Evolutionary conservation across 495 filamentous ascomycete species (phyloP), one percentile per base, ranked within the genome.

Genomic region (Lophiotrema nucula): DNA sequence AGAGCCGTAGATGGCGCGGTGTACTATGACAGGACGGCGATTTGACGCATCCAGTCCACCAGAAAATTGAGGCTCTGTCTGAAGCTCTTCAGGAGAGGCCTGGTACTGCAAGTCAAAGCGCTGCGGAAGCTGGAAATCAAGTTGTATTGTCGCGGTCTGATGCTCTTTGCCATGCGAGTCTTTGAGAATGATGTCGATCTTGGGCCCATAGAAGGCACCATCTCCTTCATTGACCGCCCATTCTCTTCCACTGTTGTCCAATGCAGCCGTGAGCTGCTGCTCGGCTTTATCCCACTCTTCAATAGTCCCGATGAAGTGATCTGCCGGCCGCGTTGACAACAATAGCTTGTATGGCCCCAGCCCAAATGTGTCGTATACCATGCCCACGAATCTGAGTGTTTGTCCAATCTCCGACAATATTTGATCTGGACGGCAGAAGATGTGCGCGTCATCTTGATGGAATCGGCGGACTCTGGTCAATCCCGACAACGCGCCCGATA

Each of bases 361-460:
- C 4, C 82, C 78, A 57, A 97, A 83, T 0, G 85, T 86, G 23
- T 76, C 76, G 75, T 96, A 96, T 0, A 88, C 85, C 67, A 88
- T 78, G 4, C 83, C 76, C 33, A 96, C 85, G 67, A 97, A 95
- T 4, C 87, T 83, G 47, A 97, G 73, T 3, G 89, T 91, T 52
- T 79, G 81, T 25, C 76, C 74, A 46, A 97, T 95, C 72, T 97
- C 92, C 10, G 82, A 76, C 53, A 84, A 78, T 56, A 97, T 88
- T 73, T 97, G 92, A 28, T 77, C 77, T 39, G 88, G 89, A 11
- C 88, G 83, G 69, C 92, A 96, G 73, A 97, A 97, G 37, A 97
- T 95, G 68, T 97, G 92, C 0, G 89, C 92, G 66, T 97, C 92
- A 67, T 97, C 92, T 70, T 97, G 92, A 72, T 97, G 92, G 68